Evolutionary conservation across 2,329 filamentous ascomycete genomes (phyloP), one percentile per base, ranked within the genome.

Genomic region (Colletotrichum tropicale): DNA sequence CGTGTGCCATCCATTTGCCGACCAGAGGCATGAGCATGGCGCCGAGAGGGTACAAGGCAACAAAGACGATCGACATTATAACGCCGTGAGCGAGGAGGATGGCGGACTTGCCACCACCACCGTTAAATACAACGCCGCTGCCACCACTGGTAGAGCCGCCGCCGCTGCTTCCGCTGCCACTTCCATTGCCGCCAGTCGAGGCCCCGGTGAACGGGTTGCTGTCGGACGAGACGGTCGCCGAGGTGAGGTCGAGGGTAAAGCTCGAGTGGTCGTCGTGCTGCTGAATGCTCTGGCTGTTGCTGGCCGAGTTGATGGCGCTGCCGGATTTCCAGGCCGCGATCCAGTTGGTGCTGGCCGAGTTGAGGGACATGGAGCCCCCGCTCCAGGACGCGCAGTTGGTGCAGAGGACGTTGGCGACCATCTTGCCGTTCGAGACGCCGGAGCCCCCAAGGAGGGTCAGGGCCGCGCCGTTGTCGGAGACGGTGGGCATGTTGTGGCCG

Each of bases 391-490:
- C 80, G 82, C 91, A 92, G 81, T 89, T 89, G 65, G 84, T 79
- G 81, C 91, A 91, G 52, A 82, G 81, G 61, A 94, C 84, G 78
- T 93, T 93, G 78, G 92, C 92, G 7, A 88, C 86, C 88, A 94
- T 92, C 26, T 85, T 83, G 70, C 84, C 87, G 64, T 84, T 78
- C 28, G 81, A 79, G 56, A 94, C 84, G 48, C 92, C 92, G 61
- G 90, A 93, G 65, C 92, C 92, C 0, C 84, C 87, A 3, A 94
- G 86, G 6, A 94, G 85, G 43, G 88, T 85, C 26, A 93, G 81
- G 36, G 86, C 82, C 28, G 85, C 84, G 8, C 85, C 83, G 2
- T 81, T 79, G 3, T 83, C 84, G 81, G 89, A 88, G 55, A 84
- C 80, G 30, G 82, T 62, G 0, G 92, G 92, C 84, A 85, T 82